phyloP scores from a whole-genome alignment of 768 basidiomycete genomes.

The Naematelia encephala region DNA sequence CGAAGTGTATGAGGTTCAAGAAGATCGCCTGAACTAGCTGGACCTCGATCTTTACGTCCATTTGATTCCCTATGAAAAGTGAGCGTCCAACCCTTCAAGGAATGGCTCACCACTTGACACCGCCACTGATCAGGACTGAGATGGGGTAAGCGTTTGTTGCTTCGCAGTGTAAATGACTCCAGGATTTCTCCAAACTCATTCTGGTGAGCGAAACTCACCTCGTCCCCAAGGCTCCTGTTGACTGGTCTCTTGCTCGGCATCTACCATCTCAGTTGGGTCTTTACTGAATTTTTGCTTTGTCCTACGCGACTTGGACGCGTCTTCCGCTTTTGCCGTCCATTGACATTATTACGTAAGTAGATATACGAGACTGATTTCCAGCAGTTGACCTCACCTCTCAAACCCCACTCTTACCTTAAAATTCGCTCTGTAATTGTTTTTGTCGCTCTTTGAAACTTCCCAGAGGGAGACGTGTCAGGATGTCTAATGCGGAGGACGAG shows the following conservation, averaged over 20 bases:
- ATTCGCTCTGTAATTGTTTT: no score
- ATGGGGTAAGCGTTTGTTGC: not conserved
- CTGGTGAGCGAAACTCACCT: slow-evolving; percentile 5
- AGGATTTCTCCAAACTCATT: not conserved
- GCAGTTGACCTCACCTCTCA: no score
- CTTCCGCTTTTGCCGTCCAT: not conserved
- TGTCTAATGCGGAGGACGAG: not conserved
- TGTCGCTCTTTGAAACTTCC: not conserved
- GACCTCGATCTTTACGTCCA: slow-evolving; percentile 66
- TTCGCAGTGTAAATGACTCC: not conserved
- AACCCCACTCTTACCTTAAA: no score
- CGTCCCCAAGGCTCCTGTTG: slow-evolving; percentile 10
- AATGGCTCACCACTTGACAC: slow-evolving; percentile 73
- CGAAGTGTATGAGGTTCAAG: slow-evolving; percentile 84
- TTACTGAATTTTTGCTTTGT: not conserved
- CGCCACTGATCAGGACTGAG: slow-evolving; percentile 76
- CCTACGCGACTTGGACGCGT: not conserved
- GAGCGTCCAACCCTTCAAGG: slow-evolving; percentile 16
- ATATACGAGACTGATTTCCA: not conserved
- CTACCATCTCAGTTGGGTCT: not conserved
- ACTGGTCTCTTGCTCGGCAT: not conserved
- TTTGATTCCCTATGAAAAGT: slow-evolving; percentile 62
- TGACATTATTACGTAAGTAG: not conserved
- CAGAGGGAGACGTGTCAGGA: not conserved
- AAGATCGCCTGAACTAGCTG: slow-evolving; percentile 60